Conservation (phyloP, 139 green algal species). For the Closterium sp. region DNA sequence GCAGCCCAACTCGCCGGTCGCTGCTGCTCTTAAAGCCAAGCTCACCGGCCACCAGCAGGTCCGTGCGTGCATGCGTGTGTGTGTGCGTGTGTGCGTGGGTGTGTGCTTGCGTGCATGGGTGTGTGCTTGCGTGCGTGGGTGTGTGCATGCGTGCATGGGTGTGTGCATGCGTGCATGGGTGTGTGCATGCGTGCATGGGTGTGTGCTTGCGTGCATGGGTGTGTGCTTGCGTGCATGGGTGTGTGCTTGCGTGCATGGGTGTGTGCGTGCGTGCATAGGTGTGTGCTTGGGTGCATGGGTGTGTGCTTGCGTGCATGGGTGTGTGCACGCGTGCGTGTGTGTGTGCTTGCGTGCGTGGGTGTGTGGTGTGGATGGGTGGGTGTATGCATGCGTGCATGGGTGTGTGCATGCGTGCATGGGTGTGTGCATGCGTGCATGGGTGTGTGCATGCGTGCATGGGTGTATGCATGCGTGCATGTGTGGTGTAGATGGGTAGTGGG, state of each 20-base stretch:
- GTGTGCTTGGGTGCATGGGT: not conserved
- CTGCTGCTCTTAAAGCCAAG: constrained; percentile 46
- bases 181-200: not conserved
- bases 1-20: not conserved
- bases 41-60: constrained; percentile 86
- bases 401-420: no score
- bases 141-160: not conserved
- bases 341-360: no score
- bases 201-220: not conserved
- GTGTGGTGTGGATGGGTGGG: no score
- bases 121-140: not conserved
- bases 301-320: not conserved
- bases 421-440: not conserved
- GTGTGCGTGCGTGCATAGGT: no score
- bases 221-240: not conserved
- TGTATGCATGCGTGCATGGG: no score
- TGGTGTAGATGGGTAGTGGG: no score
- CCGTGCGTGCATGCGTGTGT: not conserved
- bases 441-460: not conserved
- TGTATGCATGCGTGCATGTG: no score
- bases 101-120: not conserved
- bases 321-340: not conserved
- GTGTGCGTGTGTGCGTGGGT: not conserved
- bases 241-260: no score
- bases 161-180: no score